Conservation (phyloP, 371 early-diverging fungal genomes). For the Saksenaea vasiformis region DNA sequence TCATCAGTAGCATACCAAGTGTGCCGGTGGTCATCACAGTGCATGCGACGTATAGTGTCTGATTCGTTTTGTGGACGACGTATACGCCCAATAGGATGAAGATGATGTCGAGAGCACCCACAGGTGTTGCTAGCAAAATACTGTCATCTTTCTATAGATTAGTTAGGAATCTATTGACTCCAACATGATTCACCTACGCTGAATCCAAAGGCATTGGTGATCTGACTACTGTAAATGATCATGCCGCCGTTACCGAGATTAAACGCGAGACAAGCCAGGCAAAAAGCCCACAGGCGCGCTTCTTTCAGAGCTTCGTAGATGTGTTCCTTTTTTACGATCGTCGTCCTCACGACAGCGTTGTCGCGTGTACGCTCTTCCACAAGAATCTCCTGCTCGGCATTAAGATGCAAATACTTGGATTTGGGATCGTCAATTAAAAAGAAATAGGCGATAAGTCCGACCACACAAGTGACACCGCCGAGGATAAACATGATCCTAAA, state of each 20-base stretch:
- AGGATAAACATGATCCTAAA: conserved; percentile 35
- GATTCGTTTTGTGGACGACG: conserved; percentile 12
- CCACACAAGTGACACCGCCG: conserved; percentile 21
- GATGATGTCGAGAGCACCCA: conserved; percentile 14
- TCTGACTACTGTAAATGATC: conserved; percentile 27
- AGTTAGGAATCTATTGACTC: not conserved
- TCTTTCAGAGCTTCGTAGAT: conserved; percentile 35
- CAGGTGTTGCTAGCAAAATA: conserved; percentile 18
- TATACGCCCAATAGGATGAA: conserved; percentile 17
- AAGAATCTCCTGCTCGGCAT: conserved; percentile 28
- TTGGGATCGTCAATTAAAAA: conserved; percentile 34
- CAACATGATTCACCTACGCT: conserved; percentile 13
- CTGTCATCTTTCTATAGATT: conserved; percentile 16
- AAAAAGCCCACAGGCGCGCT: conserved; percentile 25
- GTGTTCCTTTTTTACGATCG: conserved; percentile 26
- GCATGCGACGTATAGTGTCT: conserved; percentile 22
- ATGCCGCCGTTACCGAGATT: conserved; percentile 39
- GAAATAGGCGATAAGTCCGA: conserved; percentile 26
- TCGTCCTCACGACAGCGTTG: conserved; percentile 30
- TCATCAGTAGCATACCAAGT: conserved; percentile 22
- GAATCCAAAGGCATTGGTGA: conserved; percentile 31
- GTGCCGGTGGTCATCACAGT: conserved; percentile 10
- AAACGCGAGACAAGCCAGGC: conserved; percentile 22
- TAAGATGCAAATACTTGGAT: conserved; percentile 19
- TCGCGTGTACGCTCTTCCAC: conserved; percentile 33